These are phyloP conservation scores for Zea mays DNA, from an alignment of 176 grass and related monocot species.

Conservation along the genomic window Zm-B73-REFERENCE-NAM-5.0 NC_050100.1:122527001-122527500, in stretches of 20 bases:
- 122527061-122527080: background rate
- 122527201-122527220: conserved; percentile 25
- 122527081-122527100: conserved; percentile 26
- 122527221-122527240: conserved; percentile 3
- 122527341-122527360: conserved; percentile 30
- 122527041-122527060: conserved; percentile 13
- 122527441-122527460: conserved; percentile 19
- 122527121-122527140: conserved; percentile 35
- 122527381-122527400: conserved; percentile 13
- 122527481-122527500: conserved; percentile 36
- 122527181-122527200: conserved; percentile 20
- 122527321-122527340: conserved; percentile 29
- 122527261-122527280: conserved; percentile 15
- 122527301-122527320: conserved; percentile 27
- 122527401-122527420: conserved; percentile 13
- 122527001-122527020: background rate
- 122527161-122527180: conserved; percentile 22
- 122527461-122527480: conserved; percentile 36
- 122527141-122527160: conserved; percentile 11
- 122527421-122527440: background rate
- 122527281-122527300: conserved; percentile 34
- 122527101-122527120: background rate
- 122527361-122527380: conserved; percentile 9
- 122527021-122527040: conserved; percentile 1
- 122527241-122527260: conserved; percentile 32